Evolutionary conservation across 495 filamentous ascomycete species (phyloP), one percentile per base, ranked within the genome.

Genomic region (Neurospora cerealis): DNA sequence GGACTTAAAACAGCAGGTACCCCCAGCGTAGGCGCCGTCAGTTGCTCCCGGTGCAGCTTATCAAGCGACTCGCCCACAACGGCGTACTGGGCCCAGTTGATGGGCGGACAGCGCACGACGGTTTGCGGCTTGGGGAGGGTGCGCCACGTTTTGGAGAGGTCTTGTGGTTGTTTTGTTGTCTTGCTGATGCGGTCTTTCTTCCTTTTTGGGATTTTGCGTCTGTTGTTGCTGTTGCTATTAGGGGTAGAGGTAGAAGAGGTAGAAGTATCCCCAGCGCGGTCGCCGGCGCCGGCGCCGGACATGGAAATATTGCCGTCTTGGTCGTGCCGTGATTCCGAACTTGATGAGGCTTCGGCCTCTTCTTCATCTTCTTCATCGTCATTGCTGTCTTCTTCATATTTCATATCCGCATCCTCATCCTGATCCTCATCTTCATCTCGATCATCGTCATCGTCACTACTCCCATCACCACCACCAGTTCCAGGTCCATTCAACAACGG

Each of bases 51-150:
- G 82, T 97, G 94, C 76, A 97, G 85, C 80, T 90, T 91, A 79
- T 97, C 93, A 62, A 97, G 82, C 13, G 91, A 86, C 72, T 92
- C 91, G 36, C 93, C 94, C 1, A 94, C 89, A 21, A 97, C 85
- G 73, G 91, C 91, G 79, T 97, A 97, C 79, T 96, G 93, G 7
- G 89, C 88, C 94, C 94, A 97, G 83, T 96, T 96, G 73, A 97
- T 88, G 3, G 93, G 90, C 34, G 94, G 94, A 84, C 89, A 92
- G 41, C 94, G 91, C 10, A 96, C 89, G 3, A 97, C 83, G 76
- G 90, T 93, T 83, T 97, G 94, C n/a, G 92, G 89, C 24, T 85
- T 86, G 0, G 94, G 94, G 2, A 97, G 87, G 28, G 81, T 84
- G 21, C 77, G 70, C 82, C 78, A 86, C 28, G 77, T 79, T 60